Evolutionary conservation across 2,329 filamentous ascomycete genomes (phyloP).

Genomic region (Dissoconium aciculare): DNA sequence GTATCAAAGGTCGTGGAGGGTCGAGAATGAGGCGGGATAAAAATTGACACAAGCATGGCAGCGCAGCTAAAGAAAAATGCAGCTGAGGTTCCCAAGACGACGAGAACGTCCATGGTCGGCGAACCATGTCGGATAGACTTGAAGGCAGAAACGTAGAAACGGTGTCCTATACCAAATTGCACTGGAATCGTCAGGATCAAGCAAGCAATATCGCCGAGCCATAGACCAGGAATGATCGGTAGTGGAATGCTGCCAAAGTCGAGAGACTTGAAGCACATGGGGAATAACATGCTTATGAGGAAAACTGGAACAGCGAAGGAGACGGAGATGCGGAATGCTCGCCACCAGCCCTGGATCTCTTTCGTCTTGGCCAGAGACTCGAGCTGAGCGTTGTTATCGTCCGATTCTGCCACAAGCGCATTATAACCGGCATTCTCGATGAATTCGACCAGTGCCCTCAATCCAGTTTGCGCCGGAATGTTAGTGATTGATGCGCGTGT

Average conservation of each 20-base stretch:
- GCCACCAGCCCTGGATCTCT: slow-evolving; percentile 86
- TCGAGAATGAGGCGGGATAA: slow-evolving; percentile 58
- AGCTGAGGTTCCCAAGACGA: slow-evolving; percentile 82
- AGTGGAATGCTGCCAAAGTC: slow-evolving; percentile 60
- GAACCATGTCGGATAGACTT: slow-evolving; percentile 82
- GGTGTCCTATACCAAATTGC: slow-evolving; percentile 88
- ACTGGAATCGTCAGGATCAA: slow-evolving; percentile 75
- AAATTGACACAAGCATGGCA: slow-evolving; percentile 69
- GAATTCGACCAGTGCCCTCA: slow-evolving; percentile 66
- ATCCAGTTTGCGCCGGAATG: slow-evolving; percentile 54
- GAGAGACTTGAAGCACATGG: slow-evolving; percentile 62
- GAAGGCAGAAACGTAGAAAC: slow-evolving; percentile 87
- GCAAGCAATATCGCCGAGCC: slow-evolving; percentile 75
- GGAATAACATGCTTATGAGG: slow-evolving; percentile 80
- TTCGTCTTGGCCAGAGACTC: slow-evolving; percentile 92
- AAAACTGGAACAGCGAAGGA: slow-evolving; percentile 83
- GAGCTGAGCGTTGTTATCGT: slow-evolving; percentile 93
- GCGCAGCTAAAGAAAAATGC: slow-evolving; percentile 92
- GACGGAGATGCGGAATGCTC: slow-evolving; percentile 61
- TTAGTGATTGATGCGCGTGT: slow-evolving; percentile 62
- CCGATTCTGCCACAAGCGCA: slow-evolving; percentile 73
- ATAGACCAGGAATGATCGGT: slow-evolving; percentile 57
- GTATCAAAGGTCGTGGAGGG: slow-evolving; percentile 92
- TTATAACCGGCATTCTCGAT: slow-evolving; percentile 77
- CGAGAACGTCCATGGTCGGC: slow-evolving; percentile 94